Conservation (phyloP, 148 eudicot species). For the Limonium bicolor region DNA sequence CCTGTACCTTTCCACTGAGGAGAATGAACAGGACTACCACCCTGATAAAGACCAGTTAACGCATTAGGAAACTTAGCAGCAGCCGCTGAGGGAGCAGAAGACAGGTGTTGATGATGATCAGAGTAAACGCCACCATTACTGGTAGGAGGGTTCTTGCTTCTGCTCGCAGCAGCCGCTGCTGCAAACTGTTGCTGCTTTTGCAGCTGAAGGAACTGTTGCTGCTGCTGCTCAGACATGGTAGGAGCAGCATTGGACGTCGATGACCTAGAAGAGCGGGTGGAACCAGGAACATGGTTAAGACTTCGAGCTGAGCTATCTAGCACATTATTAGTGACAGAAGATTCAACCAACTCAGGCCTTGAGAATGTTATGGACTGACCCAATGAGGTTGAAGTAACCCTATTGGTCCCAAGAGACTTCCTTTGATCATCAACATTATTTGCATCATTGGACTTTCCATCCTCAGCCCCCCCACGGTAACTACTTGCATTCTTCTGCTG, state of each 20-base stretch:
- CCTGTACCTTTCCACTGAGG: slow-evolving; percentile 72
- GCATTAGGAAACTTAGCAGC: slow-evolving; percentile 44
- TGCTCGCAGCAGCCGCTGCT: slow-evolving; percentile 21
- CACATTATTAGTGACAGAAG: slow-evolving; percentile 26
- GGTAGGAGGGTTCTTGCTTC: slow-evolving; percentile 32
- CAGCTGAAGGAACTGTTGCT: slow-evolving; percentile 40
- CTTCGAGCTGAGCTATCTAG: slow-evolving; percentile 62
- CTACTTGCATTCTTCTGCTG: slow-evolving; percentile 61
- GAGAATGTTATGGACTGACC: slow-evolving; percentile 90
- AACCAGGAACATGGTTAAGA: slow-evolving; percentile 27
- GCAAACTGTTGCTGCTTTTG: slow-evolving; percentile 30
- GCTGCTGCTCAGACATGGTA: slow-evolving; percentile 27
- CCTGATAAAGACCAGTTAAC: slow-evolving; percentile 36
- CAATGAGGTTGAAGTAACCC: slow-evolving; percentile 18
- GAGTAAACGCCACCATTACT: slow-evolving; percentile 50
- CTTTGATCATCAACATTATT: slow-evolving; percentile 49
- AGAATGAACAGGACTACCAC: slow-evolving; percentile 35
- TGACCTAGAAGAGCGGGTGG: slow-evolving; percentile 27
- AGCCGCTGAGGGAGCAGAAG: slow-evolving; percentile 34
- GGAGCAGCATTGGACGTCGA: slow-evolving; percentile 19
- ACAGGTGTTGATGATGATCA: slow-evolving; percentile 48
- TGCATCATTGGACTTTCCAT: slow-evolving; percentile 34
- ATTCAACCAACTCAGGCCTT: slow-evolving; percentile 42
- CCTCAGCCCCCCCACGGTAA: slow-evolving; percentile 38
- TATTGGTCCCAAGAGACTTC: slow-evolving; percentile 23